Base-by-base conservation (phyloP, 495 filamentous ascomycete species). In the Amorphotheca resinae region DNA sequence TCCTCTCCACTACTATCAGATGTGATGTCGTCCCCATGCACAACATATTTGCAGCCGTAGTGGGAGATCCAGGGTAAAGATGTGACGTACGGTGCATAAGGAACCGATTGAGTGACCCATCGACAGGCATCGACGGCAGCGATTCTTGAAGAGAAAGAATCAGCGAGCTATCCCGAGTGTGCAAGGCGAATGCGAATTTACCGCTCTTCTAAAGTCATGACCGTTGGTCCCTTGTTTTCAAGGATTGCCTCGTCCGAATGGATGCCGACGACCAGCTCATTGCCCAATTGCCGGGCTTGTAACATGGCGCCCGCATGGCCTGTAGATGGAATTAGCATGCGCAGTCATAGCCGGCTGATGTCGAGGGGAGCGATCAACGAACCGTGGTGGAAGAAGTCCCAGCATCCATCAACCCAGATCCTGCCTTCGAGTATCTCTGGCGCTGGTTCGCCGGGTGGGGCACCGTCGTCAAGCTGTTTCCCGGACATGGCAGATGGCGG, bases 351-450 rank as follows among this genome's bases (percentile, higher is more conserved):
- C 22, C n/a, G 16, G 11, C 37, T 39, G 38, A 33, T n/a, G n/a
- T n/a, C n/a, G 23, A 11, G 33, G 22, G 22, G 16, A 30, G 22
- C 18, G n/a, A 22, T 18, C 25, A 18, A 39, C 65, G 48, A 61
- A 87, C 84, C 91, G 55, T 99, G 91, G 60, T 99, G 91, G 61
- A 82, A 87, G 63, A 99, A 99, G 65, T 99, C 91, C 64, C 93
- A 99, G 64, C 91, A 99, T 40, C 91, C 91, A 64, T 99, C 91
- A 15, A 96, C 80, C 91, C 91, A 99, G 49, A 96, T 83, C 25
- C 85, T 77, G 45, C 80, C 75, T 25, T 93, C 76, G 16, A 72
- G 58, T 3, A 76, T 61, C 53, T 66, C 64, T 7, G 45, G 37
- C 9, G 51, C 51, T 9, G 51, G 30, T 4, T 52, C 43, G 9